Evolutionary conservation across 495 filamentous ascomycete genomes (phyloP), one percentile per base, ranked within the genome.

Genomic region (Xylaria telfairii): DNA sequence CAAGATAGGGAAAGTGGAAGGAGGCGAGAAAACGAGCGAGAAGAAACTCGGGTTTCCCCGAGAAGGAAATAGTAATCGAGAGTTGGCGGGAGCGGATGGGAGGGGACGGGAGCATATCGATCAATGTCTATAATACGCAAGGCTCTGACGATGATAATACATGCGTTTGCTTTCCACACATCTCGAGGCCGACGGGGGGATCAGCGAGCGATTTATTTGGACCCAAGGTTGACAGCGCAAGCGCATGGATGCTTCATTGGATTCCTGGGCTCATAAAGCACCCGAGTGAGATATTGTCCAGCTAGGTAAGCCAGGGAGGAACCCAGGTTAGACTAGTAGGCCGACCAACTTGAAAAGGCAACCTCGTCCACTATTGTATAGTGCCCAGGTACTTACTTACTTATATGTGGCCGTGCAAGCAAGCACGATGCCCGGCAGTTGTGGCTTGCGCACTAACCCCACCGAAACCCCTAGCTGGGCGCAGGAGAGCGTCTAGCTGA

Each of bases 361-460:
- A 61, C 19, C 59, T 24, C 9, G n/a, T 24, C 19, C 10, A 59
- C n/a, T n/a, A n/a, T n/a, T n/a, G n/a, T n/a, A n/a, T n/a, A n/a
- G n/a, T n/a, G n/a, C n/a, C n/a, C n/a, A n/a, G n/a, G n/a, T n/a
- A n/a, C n/a, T n/a, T n/a, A n/a, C n/a, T n/a, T n/a, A n/a, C n/a
- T 21, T 3, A 59, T 3, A 59, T 39, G 56, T 59, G 56, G 56
- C 56, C 56, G 30, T 59, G 56, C 56, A 37, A 21, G 56, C 9
- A 5, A 17, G 19, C 32, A n/a, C 10, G 19, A 56, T 12, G 21
- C 9, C 10, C 24, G 9, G 37, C 42, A 13, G 2, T 9, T 47
- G 61, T 51, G 62, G 62, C 62, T 65, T 63, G 28, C 60, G 60
- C 60, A 46, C 28, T 2, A 63, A n/a, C 24, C 39, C 30, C 60